A percentile compares a stretch with the other conserved stretches of the same genome.
phyloP scores from a whole-genome alignment of 305 asterid genomes.

The Stenogyne calaminthoides region DNA sequence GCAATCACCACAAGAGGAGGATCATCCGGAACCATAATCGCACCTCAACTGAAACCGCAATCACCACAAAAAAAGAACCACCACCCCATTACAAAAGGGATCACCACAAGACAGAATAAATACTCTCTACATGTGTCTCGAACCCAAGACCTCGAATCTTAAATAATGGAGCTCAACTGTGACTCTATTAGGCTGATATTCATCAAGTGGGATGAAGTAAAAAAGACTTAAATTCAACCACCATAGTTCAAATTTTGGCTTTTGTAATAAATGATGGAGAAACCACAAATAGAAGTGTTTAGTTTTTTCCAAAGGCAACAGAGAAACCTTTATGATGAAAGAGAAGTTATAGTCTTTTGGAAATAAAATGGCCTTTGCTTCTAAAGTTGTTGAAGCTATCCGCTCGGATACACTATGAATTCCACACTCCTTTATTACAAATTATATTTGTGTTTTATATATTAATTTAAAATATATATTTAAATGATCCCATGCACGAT shows the following conservation, averaged over 20 bases:
- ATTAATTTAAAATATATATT: neutral
- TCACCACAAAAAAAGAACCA: no score
- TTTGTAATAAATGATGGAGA: conserved; percentile 23
- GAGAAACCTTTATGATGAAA: conserved; percentile 20
- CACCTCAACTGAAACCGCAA: no score
- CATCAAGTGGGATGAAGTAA: neutral
- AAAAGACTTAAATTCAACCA: conserved; percentile 9
- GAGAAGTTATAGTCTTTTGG: conserved; percentile 2
- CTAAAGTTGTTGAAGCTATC: conserved; percentile 5
- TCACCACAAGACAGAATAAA: no score
- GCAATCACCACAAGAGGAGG: no score
- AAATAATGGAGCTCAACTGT: no score
- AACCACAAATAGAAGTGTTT: neutral
- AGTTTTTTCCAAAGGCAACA: conserved; percentile 22
- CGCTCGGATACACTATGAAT: neutral
- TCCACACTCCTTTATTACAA: neutral
- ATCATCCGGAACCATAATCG: no score
- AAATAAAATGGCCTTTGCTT: conserved; percentile 6
- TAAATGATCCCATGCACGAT: neutral
- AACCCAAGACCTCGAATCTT: no score
- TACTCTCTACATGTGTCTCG: no score
- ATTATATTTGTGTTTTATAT: neutral
- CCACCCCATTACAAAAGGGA: no score
- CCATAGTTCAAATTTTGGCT: neutral
- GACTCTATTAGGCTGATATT: neutral